Percentiles rank a stretch among this genome's conserved stretches.
phyloP scores from a whole-genome alignment of 2,329 filamentous ascomycete species.

The Aotearoamyces nothofagi region DNA sequence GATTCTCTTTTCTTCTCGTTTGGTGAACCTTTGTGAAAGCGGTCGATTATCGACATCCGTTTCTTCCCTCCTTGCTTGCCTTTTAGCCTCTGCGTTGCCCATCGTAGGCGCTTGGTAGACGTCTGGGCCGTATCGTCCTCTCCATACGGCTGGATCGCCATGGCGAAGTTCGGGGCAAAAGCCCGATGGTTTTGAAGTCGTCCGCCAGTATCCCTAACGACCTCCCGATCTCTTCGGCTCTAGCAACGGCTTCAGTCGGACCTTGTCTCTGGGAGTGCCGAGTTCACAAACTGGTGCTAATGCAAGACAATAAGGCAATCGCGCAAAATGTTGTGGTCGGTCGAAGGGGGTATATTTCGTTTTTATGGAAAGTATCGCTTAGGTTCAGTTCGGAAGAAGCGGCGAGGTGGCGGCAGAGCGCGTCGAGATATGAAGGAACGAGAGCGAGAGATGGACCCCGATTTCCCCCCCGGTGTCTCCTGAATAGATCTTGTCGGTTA shows the following conservation, averaged over 20 bases:
- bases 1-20: slow-evolving; percentile 54
- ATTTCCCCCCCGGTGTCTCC: too few relatives aligned
- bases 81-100: slow-evolving; percentile 84
- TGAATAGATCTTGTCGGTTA: too few relatives aligned
- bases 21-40: slow-evolving; percentile 48
- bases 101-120: slow-evolving; percentile 69
- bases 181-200: background rate
- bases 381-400: slow-evolving; percentile 1
- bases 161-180: slow-evolving; percentile 4
- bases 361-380: background rate
- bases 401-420: background rate
- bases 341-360: too few relatives aligned
- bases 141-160: slow-evolving; percentile 15
- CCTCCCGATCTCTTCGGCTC: background rate
- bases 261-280: background rate
- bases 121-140: slow-evolving; percentile 30
- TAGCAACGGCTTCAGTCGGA: background rate
- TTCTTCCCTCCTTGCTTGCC: slow-evolving; percentile 64
- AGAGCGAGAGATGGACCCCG: too few relatives aligned
- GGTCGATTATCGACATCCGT: slow-evolving; percentile 67
- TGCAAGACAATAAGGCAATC: background rate
- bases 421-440: slow-evolving; percentile 1
- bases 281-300: background rate
- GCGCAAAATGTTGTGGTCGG: background rate
- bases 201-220: background rate